Evolutionary conservation across 2,329 filamentous ascomycete genomes (phyloP).

Genomic region (Acrocalymma vagum): DNA sequence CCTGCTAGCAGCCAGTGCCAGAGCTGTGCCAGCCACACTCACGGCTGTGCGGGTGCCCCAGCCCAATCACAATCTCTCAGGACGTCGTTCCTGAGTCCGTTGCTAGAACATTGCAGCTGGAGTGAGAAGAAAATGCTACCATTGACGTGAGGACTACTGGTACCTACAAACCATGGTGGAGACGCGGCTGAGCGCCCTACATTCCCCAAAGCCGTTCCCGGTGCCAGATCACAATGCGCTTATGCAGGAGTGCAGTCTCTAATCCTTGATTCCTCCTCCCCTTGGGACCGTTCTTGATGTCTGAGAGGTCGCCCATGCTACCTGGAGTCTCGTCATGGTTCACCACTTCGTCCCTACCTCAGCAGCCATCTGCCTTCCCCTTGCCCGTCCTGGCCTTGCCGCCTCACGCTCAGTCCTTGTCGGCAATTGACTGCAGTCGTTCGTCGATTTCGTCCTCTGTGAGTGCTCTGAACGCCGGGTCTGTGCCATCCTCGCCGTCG

Average conservation of each 20-base stretch:
- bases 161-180: conserved; percentile 42
- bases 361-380: conserved; percentile 31
- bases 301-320: conserved; percentile 37
- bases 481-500: conserved; percentile 84
- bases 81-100: conserved; percentile 35
- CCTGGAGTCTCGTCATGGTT: conserved; percentile 33
- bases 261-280: conserved; percentile 42
- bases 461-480: conserved; percentile 82
- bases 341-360: conserved; percentile 30
- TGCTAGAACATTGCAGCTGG: conserved; percentile 41
- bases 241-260: conserved; percentile 41
- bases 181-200: conserved; percentile 40
- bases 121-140: conserved; percentile 34
- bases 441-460: conserved; percentile 99
- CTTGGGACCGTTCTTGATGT: conserved; percentile 35
- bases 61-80: conserved; percentile 39
- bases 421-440: conserved; percentile 94
- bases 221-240: conserved; percentile 40
- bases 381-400: too few relatives aligned
- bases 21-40: conserved; percentile 44
- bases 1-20: too few relatives aligned
- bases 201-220: conserved; percentile 18
- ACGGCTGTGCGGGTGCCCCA: conserved; percentile 42
- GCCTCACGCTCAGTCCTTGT: conserved; percentile 81
- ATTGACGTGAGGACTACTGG: conserved; percentile 37